A percentile compares a stretch with the other conserved stretches of the same genome.
Conservation (phyloP, 2,329 filamentous ascomycete species). For the Pseudonectria buxi region DNA sequence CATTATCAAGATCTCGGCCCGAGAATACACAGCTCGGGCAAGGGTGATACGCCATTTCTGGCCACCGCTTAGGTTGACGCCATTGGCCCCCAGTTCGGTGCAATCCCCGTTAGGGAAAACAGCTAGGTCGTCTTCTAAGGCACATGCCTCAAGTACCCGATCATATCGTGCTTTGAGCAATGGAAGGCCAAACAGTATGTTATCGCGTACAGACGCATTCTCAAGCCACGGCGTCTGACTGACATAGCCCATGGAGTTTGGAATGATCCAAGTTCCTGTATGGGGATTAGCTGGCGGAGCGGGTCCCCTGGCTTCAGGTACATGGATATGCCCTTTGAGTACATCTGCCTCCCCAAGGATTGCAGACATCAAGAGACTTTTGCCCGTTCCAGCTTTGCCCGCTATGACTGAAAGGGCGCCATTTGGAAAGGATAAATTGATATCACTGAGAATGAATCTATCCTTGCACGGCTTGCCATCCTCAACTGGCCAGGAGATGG, state of each 20-base stretch:
- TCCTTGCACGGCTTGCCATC: constrained; percentile 48
- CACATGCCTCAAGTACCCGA: constrained; percentile 39
- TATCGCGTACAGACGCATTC: constrained; percentile 37
- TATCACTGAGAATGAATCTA: constrained; percentile 57
- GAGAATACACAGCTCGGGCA: constrained; percentile 39
- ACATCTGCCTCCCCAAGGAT: constrained; percentile 71
- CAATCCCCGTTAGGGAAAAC: constrained; percentile 35
- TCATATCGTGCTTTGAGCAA: constrained; percentile 36
- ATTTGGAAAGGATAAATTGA: constrained; percentile 60
- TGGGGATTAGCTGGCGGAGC: no score
- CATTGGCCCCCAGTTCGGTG: constrained; percentile 37
- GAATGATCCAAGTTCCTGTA: constrained; percentile 60
- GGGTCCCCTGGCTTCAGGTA: no score
- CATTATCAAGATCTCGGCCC: constrained; percentile 36
- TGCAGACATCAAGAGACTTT: constrained; percentile 66
- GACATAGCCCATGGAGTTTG: constrained; percentile 46
- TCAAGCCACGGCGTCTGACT: constrained; percentile 43
- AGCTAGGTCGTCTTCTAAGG: constrained; percentile 36
- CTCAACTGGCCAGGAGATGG: constrained; percentile 69
- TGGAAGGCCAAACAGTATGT: constrained; percentile 38
- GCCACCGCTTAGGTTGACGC: constrained; percentile 38
- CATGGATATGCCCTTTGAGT: constrained; percentile 53
- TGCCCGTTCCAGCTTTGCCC: constrained; percentile 71
- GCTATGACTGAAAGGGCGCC: constrained; percentile 68
- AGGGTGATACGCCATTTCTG: constrained; percentile 40